These are phyloP conservation scores for Nepenthes mirabilis DNA, from an alignment of 148 eudicot genomes.

Conservation along the genomic window DNA sequence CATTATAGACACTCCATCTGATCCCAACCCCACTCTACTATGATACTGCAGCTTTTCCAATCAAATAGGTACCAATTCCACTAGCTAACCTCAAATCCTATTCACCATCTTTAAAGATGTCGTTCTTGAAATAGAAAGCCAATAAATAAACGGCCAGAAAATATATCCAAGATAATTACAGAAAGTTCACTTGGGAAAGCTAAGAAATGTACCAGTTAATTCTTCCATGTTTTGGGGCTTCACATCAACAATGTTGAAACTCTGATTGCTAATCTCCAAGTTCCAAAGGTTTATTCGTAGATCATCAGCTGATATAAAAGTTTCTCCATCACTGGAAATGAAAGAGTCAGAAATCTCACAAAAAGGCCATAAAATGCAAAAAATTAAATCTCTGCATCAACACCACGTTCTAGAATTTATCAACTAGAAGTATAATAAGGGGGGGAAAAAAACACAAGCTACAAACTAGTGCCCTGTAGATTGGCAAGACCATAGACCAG, in stretches of 20 bases:
- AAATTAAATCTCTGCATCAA: not conserved
- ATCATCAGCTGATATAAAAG: conserved; percentile 84
- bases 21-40: too few species aligned
- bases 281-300: conserved; percentile 82
- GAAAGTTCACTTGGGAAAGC: not conserved
- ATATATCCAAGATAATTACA: not conserved
- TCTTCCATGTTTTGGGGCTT: conserved; percentile 86
- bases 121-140: not conserved
- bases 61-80: too few species aligned
- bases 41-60: too few species aligned
- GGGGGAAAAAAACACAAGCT: too few species aligned
- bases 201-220: conserved; percentile 47
- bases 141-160: too few species aligned
- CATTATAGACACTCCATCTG: too few species aligned
- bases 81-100: too few species aligned
- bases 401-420: not conserved
- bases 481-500: too few species aligned
- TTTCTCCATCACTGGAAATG: conserved; percentile 66
- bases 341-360: conserved; percentile 3
- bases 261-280: conserved; percentile 71
- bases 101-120: not conserved
- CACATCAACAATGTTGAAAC: conserved; percentile 80
- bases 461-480: too few species aligned
- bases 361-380: not conserved
- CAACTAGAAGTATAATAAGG: too few species aligned